Percentiles rank a stretch among this genome's conserved stretches.
phyloP scores from a whole-genome alignment of 805 yeast species.

The Saccharomyces kudriavzevii region DNA sequence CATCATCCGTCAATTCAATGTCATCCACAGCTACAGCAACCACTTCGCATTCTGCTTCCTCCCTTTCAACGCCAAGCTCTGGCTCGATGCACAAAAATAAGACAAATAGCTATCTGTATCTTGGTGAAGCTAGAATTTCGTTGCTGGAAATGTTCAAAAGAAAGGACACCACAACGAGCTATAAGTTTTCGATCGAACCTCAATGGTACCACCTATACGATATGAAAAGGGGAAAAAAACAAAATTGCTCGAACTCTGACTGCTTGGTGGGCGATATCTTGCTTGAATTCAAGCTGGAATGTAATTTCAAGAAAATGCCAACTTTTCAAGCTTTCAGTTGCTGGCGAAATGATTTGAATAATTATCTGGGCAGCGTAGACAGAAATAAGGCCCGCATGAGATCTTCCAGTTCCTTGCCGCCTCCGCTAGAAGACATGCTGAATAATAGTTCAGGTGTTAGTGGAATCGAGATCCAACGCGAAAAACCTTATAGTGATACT shows the following conservation, averaged over 20 bases:
- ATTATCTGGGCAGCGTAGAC: not conserved
- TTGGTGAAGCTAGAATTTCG: conserved; percentile 27
- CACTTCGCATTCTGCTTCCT: not conserved
- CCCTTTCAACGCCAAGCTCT: not conserved
- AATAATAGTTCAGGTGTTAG: not conserved
- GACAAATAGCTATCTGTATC: conserved; percentile 16
- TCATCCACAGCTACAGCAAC: not conserved
- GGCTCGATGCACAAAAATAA: not conserved
- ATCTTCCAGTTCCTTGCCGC: not conserved
- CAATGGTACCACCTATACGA: conserved; percentile 25
- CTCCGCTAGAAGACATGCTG: not conserved
- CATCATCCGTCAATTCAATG: not conserved
- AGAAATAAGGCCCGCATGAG: not conserved
- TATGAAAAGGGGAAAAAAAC: conserved; percentile 12
- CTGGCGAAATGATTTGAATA: conserved; percentile 14
- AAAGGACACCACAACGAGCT: conserved; percentile 12
- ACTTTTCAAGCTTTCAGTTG: conserved; percentile 17
- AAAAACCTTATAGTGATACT: not conserved
- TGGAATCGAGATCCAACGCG: not conserved
- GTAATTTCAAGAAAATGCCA: conserved; percentile 11
- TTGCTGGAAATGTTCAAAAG: conserved; percentile 22
- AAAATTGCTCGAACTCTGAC: not conserved
- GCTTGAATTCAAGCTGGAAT: conserved; percentile 15
- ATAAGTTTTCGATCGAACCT: conserved; percentile 13
- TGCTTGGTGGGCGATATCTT: conserved; percentile 21